A percentile compares a stretch with the other conserved stretches of the same genome.
These are phyloP conservation scores for Medicago truncatula DNA, from an alignment of 306 rosid species.

Conservation along the genomic window MtrunA17r5.0-ANR NC_053049.1:34865001-34865500, in stretches of 20 bases:
- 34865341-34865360: not conserved
- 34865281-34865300: not conserved
- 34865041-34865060: not conserved
- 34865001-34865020: not conserved
- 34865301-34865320: not conserved
- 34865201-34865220: not conserved
- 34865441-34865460: constrained; percentile 3
- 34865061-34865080: not conserved
- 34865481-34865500: constrained; percentile 98
- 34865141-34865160: constrained; percentile 6
- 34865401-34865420: not conserved
- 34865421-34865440: not conserved
- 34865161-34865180: not conserved
- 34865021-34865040: not conserved
- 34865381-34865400: too few species aligned
- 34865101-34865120: constrained; percentile 12
- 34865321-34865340: not conserved
- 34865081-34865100: not conserved
- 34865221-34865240: constrained; percentile 1
- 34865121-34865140: constrained; percentile 11
- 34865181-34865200: not conserved
- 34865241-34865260: constrained; percentile 25
- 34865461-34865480: constrained; percentile 67
- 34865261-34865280: not conserved
- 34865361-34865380: not conserved